Evolutionary conservation across 2,329 filamentous ascomycete species (phyloP), one percentile per base, ranked within the genome.

Genomic region (Trichoderma atrobrunneum): DNA sequence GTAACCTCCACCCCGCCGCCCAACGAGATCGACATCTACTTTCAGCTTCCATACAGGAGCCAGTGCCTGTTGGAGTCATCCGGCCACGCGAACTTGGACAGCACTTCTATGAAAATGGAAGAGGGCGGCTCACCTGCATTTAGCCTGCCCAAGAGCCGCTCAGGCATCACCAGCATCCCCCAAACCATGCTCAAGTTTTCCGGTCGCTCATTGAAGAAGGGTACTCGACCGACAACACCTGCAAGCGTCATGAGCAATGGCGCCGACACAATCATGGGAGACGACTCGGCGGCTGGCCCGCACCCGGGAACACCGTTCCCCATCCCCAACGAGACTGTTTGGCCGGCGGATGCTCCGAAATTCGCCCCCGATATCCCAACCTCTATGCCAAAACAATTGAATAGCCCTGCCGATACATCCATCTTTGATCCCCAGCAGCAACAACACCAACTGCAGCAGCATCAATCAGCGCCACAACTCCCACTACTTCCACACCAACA

Each of bases 281-380:
- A 82, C 62, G 81, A 82, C 62, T 71, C 75, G 48, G 76, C 78
- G 32, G 73, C 76, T 64, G 82, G 81, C 3, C 82, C 80, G 72
- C 82, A 84, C 73, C 82, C 82, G 1, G 82, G 82, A 64, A 84
- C 82, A 12, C 82, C 82, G 5, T 82, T 82, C 74, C 79, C 79
- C 4, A 83, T 84, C 59, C 82, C 82, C 18, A 80, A 80, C 67
- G 81, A 82, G 72, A 76, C 76, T 11, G 77, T 78, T 28, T 82
- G 82, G 79, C 79, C 81, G 4, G 75, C 79, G n/a, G 81, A 82
- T 57, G 80, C 80, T 6, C 81, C 81, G 67, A 81, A 81, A 74
- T 82, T 83, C 72, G 81, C 81, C 8, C 81, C 81, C 10, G 81
- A 83, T 43, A 73, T 73, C 32, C 74, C 76, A 6, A 74, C 72